phyloP scores from a whole-genome alignment of 2,329 filamentous ascomycete species.

The Fusarium nygamai region DNA sequence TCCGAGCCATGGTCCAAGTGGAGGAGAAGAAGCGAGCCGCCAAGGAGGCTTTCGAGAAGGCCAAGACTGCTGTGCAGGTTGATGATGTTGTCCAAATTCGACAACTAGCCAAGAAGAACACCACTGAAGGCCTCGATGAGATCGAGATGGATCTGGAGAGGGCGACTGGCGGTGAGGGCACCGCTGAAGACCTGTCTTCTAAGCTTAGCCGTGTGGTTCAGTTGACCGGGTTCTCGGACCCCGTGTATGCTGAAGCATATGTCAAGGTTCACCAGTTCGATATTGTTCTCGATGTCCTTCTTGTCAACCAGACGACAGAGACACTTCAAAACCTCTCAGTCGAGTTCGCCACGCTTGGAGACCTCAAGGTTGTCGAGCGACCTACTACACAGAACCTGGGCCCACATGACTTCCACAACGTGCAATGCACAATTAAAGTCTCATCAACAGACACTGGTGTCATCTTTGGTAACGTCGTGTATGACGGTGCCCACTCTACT shows the following conservation, averaged over 20 bases:
- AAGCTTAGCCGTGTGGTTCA: constrained; percentile 97
- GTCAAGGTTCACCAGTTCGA: constrained; percentile 99
- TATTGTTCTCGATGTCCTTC: constrained; percentile 93
- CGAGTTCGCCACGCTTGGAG: constrained; percentile 97
- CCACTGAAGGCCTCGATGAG: constrained; percentile 82
- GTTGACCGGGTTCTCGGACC: constrained; percentile 96
- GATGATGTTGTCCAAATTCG: constrained; percentile 94
- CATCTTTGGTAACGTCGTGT: constrained; percentile 98
- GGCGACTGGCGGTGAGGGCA: constrained; percentile 89
- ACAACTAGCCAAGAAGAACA: constrained; percentile 92
- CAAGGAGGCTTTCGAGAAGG: constrained; percentile 91
- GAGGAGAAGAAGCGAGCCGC: constrained; percentile 98
- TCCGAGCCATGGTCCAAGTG: constrained; percentile 95
- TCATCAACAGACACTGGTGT: constrained; percentile 98
- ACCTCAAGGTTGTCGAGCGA: constrained; percentile 96
- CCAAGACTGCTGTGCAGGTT: constrained; percentile 92
- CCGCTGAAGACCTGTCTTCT: constrained; percentile 85
- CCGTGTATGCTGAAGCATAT: constrained; percentile 98
- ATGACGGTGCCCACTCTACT: constrained; percentile 90
- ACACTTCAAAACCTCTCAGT: constrained; percentile 97
- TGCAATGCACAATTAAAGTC: constrained; percentile 98
- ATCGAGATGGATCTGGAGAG: constrained; percentile 91
- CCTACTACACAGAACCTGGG: constrained; percentile 96
- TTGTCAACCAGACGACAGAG: constrained; percentile 97
- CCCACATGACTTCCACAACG: constrained; percentile 96